Evolutionary conservation across 208 protist species (phyloP), one percentile per base, ranked within the genome.

Genomic region (Trypanosoma congolense): DNA sequence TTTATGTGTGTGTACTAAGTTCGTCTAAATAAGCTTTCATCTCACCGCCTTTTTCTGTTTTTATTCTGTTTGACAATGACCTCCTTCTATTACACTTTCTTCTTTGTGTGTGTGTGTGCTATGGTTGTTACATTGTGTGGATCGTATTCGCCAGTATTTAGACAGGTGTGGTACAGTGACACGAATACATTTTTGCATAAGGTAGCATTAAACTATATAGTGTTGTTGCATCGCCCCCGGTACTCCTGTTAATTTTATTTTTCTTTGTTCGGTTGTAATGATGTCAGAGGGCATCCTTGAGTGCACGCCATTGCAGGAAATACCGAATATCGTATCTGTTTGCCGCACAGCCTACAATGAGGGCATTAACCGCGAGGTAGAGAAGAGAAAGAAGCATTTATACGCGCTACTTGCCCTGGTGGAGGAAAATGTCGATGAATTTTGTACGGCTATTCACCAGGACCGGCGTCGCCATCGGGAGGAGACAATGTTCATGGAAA

Each of bases 371-470:
- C 46, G 29, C 25, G 46, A 64, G 2, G 31, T 73, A 24, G 28
- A 56, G 25, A 44, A 60, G 53, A 56, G 83, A 18, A 67, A 61
- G 22, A n/a, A 38, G 1, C 59, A 89, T 33, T 38, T 93, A 0
- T 64, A 72, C 8, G 28, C 59, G 5, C 4, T 95, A 2, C 49
- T 73, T 4, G 65, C 72, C 22, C 56, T 93, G 35, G 10, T 96
- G 0, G 59, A 87, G 22, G 87, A 94, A 44, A 74, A 93, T 48
- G 51, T 65, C n/a, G 44, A 80, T 0, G 57, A 46, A 0, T 65
- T 89, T 14, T 64, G 65, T 24, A 43, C 54, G 0, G 78, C 83
- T 4, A 65, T 87, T 1, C 47, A 72, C 2, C 31, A 35, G 22
- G 86, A 92, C 67, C 28, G 89, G 4, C 62, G 70, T 2, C 52